Conservation (phyloP, 1,139 yeast species). For the Saccharomyces hybrid region DNA sequence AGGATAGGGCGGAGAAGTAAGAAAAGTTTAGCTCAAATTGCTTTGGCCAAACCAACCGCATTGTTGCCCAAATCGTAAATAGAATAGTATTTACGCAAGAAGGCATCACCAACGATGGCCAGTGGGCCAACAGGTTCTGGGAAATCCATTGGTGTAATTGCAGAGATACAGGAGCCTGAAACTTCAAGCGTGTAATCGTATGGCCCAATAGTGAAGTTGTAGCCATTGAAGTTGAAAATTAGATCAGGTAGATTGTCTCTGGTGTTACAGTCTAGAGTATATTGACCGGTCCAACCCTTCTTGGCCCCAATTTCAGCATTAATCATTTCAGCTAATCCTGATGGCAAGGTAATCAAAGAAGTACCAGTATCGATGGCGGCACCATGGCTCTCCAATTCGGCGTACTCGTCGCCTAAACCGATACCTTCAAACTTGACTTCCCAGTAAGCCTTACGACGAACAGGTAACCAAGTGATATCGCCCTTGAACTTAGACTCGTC, state of each 20-base stretch:
- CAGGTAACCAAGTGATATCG: conserved; percentile 87
- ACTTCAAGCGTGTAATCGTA: conserved; percentile 89
- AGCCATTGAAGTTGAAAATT: conserved; percentile 80
- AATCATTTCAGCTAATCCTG: conserved; percentile 88
- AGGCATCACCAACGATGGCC: conserved; percentile 94
- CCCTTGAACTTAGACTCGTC: conserved; percentile 71
- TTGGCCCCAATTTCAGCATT: conserved; percentile 95
- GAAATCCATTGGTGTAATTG: conserved; percentile 94
- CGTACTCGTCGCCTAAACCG: conserved; percentile 85
- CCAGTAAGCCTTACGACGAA: conserved; percentile 99
- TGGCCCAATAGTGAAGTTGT: conserved; percentile 81
- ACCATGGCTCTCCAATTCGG: conserved; percentile 73
- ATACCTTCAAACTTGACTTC: conserved; percentile 89
- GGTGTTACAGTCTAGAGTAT: conserved; percentile 77
- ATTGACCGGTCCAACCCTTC: conserved; percentile 96
- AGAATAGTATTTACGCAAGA: conserved; percentile 90
- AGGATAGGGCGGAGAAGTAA: background rate
- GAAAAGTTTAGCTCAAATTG: conserved; percentile 34
- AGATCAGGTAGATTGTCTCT: conserved; percentile 83
- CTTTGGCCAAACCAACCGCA: conserved; percentile 87
- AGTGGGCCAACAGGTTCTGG: conserved; percentile 95
- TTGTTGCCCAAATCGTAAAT: conserved; percentile 82
- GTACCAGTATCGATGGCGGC: conserved; percentile 99
- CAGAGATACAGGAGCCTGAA: conserved; percentile 90
- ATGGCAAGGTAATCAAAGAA: conserved; percentile 87